Base-by-base conservation (phyloP, 768 basidiomycete species). In the Termitomyces sp. region DNA sequence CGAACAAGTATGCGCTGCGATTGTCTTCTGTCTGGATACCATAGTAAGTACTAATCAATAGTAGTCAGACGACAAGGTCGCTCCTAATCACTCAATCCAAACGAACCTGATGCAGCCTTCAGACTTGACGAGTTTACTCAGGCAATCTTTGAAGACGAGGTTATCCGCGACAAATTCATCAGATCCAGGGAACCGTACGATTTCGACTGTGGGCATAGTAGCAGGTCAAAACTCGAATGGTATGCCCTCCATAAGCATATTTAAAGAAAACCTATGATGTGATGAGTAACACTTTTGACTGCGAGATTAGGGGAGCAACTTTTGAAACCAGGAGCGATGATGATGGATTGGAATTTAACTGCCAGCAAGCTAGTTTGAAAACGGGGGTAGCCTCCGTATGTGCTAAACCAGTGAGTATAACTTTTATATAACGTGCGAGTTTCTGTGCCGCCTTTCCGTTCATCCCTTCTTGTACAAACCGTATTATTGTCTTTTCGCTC, bases 61-160 rank as follows among this genome's bases (percentile, higher is more conserved):
- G 18, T 18, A 26, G 28, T 53, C 20, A 49, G 48, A 20, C 14
- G 26, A 41, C 16, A 36, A 51, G 28, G 47, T 46, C 28, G 12
- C 28, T 26, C 6, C 36, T 32, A 28, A 36, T 41, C 20, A 23
- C 23, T 10, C 3, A 20, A 38, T 14, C 9, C 44, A 20, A 2
- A 38, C 55, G 20, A 50, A 61, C 63, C 55, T 61, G 8, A 59
- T 64, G n/a, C 58, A 56, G n/a, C 63, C 60, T 23, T 50, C 55
- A 8, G 48, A 46, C 28, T 64, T 59, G 44, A 52, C 32, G 4
- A 64, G 55, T 30, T 32, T 55, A 20, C 36, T 28, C 23, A 61
- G 28, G 4, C 50, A 52, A 23, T 61, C 60, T 55, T 61, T 57
- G 32, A 64, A 16, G 23, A 57, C 48, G 10, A 55, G 47, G 18